Percentiles rank a stretch among this genome's conserved stretches.
These are phyloP conservation scores for Microsporum canis DNA, from an alignment of 2,329 filamentous ascomycete genomes.

Conservation along the genomic window DNA sequence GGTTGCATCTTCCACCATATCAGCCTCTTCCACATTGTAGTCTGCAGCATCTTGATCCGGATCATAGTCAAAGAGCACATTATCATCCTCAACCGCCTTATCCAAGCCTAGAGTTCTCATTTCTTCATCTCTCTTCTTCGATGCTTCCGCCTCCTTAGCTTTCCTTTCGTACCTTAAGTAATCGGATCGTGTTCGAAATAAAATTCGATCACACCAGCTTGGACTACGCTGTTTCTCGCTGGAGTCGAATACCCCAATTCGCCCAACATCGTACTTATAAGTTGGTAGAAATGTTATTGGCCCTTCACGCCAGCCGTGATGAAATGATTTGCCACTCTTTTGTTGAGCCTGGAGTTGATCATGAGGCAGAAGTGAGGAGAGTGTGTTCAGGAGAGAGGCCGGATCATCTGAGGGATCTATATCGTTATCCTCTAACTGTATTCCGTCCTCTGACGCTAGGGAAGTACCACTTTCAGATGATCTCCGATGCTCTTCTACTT, in stretches of 20 bases:
- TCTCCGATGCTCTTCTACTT: constrained; percentile 5
- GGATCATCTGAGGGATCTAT: constrained; percentile 66
- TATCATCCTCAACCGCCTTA: constrained; percentile 61
- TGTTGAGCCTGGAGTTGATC: constrained; percentile 75
- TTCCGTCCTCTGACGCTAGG: constrained; percentile 8
- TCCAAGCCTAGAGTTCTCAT: constrained; percentile 73
- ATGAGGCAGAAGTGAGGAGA: constrained; percentile 76
- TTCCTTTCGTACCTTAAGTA: constrained; percentile 54
- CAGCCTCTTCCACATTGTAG: constrained; percentile 38
- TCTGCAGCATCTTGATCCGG: constrained; percentile 61
- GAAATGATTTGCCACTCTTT: constrained; percentile 63
- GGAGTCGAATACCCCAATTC: constrained; percentile 80
- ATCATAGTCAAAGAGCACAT: constrained; percentile 81
- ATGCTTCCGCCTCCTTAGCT: constrained; percentile 52
- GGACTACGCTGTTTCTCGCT: constrained; percentile 88
- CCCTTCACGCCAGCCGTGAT: constrained; percentile 88
- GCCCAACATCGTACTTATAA: constrained; percentile 97
- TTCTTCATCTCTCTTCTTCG: constrained; percentile 65
- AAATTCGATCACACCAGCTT: constrained; percentile 92
- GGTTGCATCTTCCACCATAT: constrained; percentile 18
- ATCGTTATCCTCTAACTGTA: constrained; percentile 45
- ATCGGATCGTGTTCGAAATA: constrained; percentile 68
- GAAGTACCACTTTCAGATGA: constrained; percentile 8
- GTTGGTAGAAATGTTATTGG: constrained; percentile 80
- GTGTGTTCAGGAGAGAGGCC: constrained; percentile 73